Base-by-base conservation (phyloP, 2,329 filamentous ascomycete species). In the Malbranchea cinnamomea region DNA sequence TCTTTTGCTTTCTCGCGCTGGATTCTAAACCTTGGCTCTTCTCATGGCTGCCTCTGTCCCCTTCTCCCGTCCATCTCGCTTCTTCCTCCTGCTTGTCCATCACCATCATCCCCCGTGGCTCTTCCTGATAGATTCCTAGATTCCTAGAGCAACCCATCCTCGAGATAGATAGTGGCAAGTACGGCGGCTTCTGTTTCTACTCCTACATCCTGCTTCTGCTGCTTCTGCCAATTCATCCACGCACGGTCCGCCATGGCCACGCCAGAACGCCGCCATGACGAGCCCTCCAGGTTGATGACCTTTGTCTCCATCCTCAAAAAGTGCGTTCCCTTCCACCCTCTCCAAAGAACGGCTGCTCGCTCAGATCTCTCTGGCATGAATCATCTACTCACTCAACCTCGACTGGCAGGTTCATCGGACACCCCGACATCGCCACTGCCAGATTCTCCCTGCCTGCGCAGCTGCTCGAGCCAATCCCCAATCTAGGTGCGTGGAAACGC, bases 371-470 rank as follows among this genome's bases (percentile, higher is more conserved):
- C n/a, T n/a, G n/a, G n/a, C n/a, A n/a, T n/a, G n/a, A n/a, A n/a
- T n/a, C 20, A 17, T 31, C 22, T 29, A 21, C 18, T 37, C 29
- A 39, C 20, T 20, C 19, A 22, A 36, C 12, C 37, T 13, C 21
- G 14, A 10, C 30, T 34, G 33, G 36, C 29, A 91, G 87, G 54
- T 95, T 95, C 57, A 84, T 95, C 47, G 89, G 89, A 43, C 89
- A 98, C 34, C 68, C 85, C 42, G 89, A 98, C 58, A 89, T 98
- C 48, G 89, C 89, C 34, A 74, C 84, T 33, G 87, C 95, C 38
- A 80, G 89, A 43, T 98, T 98, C 62, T 95, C 87, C 10, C 69
- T 98, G 29, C 89, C 89, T 13, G 84, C 89, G 29, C 87, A 95
- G 57, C 74, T 98, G 24, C 71, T 98, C 48, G 89, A 98, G 56